These are phyloP conservation scores for Hirsutella minnesotensis DNA, from an alignment of 2,329 filamentous ascomycete species.

Conservation along the genomic window DNA sequence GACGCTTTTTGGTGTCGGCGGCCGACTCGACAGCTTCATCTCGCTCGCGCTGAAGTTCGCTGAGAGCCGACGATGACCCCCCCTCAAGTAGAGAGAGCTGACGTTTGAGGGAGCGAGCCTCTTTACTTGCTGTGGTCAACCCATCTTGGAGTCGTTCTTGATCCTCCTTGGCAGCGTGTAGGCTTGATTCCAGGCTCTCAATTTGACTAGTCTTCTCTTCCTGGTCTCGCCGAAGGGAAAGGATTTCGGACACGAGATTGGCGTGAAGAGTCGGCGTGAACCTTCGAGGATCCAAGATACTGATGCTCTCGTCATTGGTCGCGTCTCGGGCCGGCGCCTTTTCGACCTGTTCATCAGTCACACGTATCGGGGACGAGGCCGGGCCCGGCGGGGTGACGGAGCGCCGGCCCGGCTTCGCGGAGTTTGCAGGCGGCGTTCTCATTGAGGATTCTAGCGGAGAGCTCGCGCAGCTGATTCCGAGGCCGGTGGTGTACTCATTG, in stretches of 20 bases:
- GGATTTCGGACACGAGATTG: conserved; percentile 86
- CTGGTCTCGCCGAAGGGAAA: conserved; percentile 75
- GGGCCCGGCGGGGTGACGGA: conserved; percentile 51
- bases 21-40: conserved; percentile 69
- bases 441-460: conserved; percentile 63
- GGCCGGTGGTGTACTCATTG: conserved; percentile 43
- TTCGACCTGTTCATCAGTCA: conserved; percentile 25
- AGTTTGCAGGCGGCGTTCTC: conserved; percentile 55
- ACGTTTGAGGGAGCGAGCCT: conserved; percentile 69
- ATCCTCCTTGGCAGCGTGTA: conserved; percentile 62
- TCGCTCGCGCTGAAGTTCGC: conserved; percentile 72
- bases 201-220: conserved; percentile 84
- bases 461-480: conserved; percentile 49
- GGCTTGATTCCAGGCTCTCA: conserved; percentile 64
- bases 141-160: conserved; percentile 57
- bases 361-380: conserved; percentile 46
- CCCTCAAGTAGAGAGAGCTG: conserved; percentile 81
- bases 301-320: conserved; percentile 54
- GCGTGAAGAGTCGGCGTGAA: conserved; percentile 95
- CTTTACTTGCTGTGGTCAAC: conserved; percentile 54
- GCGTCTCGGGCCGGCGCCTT: conserved; percentile 48
- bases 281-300: conserved; percentile 73
- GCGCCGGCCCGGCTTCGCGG: conserved; percentile 45
- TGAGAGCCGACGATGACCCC: conserved; percentile 74
- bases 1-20: conserved; percentile 60